These are phyloP conservation scores for Fusarium mangiferae DNA, from an alignment of 2,329 filamentous ascomycete genomes.

Conservation along the genomic window DNA sequence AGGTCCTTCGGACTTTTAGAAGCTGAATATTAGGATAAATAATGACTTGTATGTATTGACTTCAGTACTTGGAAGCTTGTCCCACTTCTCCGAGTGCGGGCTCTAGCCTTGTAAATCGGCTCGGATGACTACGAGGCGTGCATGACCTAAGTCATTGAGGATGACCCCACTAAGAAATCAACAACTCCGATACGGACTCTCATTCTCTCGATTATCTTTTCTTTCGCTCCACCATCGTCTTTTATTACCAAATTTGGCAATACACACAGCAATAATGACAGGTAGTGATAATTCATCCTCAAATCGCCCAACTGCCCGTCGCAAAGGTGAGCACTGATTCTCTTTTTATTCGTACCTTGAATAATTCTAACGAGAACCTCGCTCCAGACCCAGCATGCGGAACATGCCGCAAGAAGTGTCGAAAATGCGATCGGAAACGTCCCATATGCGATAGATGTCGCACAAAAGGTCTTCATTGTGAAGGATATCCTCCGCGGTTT, in stretches of 20 bases:
- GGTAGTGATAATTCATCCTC: not conserved
- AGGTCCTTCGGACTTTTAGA: slow-evolving; percentile 6
- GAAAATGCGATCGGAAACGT: slow-evolving; percentile 46
- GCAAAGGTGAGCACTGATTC: slow-evolving; percentile 21
- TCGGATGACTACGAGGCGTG: not conserved
- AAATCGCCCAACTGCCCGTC: slow-evolving; percentile 31
- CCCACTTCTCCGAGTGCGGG: not conserved
- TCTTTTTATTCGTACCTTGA: rapidly evolving
- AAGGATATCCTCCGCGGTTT: slow-evolving; percentile 46
- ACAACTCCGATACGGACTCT: not conserved
- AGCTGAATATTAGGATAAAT: rapidly evolving
- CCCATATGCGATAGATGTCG: slow-evolving; percentile 45
- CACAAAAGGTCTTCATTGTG: slow-evolving; percentile 44
- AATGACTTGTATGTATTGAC: not conserved
- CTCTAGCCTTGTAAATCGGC: not conserved
- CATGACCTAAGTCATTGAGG: not conserved
- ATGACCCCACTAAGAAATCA: not conserved
- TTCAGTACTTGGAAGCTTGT: not conserved
- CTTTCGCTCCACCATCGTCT: not conserved
- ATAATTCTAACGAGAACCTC: not conserved
- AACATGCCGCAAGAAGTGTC: slow-evolving; percentile 47
- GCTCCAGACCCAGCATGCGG: slow-evolving; percentile 45
- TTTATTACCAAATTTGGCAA: slow-evolving; percentile 1
- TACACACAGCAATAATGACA: slow-evolving; percentile 18
- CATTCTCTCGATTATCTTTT: not conserved